phyloP scores from a whole-genome alignment of 2,329 filamentous ascomycete species.

The Penicillium hordei region DNA sequence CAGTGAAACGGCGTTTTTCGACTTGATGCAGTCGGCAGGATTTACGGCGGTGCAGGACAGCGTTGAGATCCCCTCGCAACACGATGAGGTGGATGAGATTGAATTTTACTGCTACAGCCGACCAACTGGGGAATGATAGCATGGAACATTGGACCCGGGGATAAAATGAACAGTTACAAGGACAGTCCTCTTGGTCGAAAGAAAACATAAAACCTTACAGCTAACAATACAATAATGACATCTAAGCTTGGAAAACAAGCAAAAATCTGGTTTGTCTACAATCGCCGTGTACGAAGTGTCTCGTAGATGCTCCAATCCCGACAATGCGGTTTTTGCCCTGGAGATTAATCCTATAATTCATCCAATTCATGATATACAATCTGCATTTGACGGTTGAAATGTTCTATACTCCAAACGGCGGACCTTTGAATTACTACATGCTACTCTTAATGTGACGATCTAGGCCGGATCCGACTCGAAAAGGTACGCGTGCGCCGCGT shows the following conservation, averaged over 20 bases:
- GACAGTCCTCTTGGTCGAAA: too few relatives aligned
- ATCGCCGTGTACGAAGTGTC: neutral
- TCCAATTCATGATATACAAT: neutral
- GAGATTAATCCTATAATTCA: neutral
- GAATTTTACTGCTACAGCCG: constrained; percentile 40
- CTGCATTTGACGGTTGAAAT: neutral
- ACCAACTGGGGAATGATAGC: neutral
- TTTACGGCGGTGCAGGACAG: constrained; percentile 35
- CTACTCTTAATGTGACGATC: too few relatives aligned
- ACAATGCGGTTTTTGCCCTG: neutral
- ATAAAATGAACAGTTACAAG: neutral
- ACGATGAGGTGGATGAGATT: constrained; percentile 38
- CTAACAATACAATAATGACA: neutral
- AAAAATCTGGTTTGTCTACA: neutral
- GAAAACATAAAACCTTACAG: neutral
- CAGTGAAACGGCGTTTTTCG: constrained; percentile 66
- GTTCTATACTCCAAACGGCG: too few relatives aligned
- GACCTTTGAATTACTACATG: too few relatives aligned
- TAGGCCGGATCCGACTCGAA: too few relatives aligned
- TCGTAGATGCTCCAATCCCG: neutral
- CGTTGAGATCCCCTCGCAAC: constrained; percentile 40
- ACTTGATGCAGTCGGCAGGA: constrained; percentile 51
- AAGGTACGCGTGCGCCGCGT: too few relatives aligned
- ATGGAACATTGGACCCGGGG: neutral
- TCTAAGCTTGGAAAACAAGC: too few relatives aligned